Conservation (phyloP, 2,329 filamentous ascomycete species). For the Lachnellula occidentalis region DNA sequence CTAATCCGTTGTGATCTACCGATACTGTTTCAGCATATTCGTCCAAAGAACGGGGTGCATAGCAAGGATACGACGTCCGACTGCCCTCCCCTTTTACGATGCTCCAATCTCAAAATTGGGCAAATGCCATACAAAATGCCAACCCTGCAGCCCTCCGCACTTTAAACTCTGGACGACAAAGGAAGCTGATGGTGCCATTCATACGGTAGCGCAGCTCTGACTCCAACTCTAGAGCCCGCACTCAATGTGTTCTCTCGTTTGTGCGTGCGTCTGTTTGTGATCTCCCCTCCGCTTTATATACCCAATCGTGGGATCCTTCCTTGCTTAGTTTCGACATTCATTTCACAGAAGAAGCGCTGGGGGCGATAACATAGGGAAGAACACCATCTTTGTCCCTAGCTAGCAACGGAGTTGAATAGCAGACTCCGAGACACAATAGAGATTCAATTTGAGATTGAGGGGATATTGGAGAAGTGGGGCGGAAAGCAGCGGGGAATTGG, state of each 20-base stretch:
- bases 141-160: no score
- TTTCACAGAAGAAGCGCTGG: background rate
- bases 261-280: background rate
- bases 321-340: conserved; percentile 5
- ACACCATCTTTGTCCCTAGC: background rate
- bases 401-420: background rate
- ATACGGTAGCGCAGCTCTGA: background rate
- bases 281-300: background rate
- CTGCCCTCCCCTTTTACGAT: conserved; percentile 11
- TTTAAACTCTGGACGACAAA: no score
- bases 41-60: background rate
- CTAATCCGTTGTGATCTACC: conserved; percentile 6
- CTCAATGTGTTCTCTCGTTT: background rate
- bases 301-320: background rate
- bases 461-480: background rate
- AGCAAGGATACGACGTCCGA: conserved; percentile 12
- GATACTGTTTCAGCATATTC: conserved; percentile 10
- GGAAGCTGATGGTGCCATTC: background rate
- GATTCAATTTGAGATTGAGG: background rate
- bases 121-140: background rate
- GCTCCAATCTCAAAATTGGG: conserved; percentile 4
- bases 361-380: background rate
- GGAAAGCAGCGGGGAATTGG: background rate
- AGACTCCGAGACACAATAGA: background rate
- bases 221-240: background rate